Evolutionary conservation across 176 grass and related monocot genomes (phyloP).

Genomic region (Musa itinerans): DNA sequence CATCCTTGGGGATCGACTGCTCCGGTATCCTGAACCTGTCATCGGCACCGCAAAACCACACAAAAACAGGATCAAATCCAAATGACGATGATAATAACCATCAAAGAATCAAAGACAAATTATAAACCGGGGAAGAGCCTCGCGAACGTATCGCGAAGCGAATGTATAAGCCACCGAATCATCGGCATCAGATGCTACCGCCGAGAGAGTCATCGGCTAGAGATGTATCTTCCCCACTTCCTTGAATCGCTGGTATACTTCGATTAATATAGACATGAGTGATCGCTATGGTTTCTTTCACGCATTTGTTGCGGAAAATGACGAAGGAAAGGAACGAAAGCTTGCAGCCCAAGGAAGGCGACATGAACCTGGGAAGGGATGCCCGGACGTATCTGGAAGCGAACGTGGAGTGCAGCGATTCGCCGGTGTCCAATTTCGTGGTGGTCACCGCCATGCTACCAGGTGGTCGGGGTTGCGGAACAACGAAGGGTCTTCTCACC

Average conservation of each 20-base stretch:
- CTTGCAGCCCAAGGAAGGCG: background rate
- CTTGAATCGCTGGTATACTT: too few relatives aligned
- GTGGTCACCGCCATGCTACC: slow-evolving; percentile 42
- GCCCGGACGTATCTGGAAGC: slow-evolving; percentile 73
- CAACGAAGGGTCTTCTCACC: too few relatives aligned
- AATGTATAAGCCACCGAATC: background rate
- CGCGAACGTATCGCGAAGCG: background rate
- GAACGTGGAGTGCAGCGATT: slow-evolving; percentile 73
- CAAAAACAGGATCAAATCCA: background rate
- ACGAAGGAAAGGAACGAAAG: background rate
- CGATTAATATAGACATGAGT: background rate
- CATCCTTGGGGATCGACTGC: slow-evolving; percentile 61
- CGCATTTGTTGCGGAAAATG: background rate
- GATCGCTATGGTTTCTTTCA: background rate
- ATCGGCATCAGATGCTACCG: background rate
- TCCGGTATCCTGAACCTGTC: slow-evolving; percentile 44
- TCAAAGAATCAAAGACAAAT: background rate
- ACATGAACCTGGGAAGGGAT: slow-evolving; percentile 40
- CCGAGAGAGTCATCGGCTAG: background rate
- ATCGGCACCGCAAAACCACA: background rate
- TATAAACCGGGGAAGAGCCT: background rate
- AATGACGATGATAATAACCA: background rate
- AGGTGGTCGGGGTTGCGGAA: too few relatives aligned
- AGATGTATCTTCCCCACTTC: too few relatives aligned
- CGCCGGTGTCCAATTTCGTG: slow-evolving; percentile 22